Base-by-base conservation (phyloP, 1,139 yeast species). In the Yamadazyma trypodendri region DNA sequence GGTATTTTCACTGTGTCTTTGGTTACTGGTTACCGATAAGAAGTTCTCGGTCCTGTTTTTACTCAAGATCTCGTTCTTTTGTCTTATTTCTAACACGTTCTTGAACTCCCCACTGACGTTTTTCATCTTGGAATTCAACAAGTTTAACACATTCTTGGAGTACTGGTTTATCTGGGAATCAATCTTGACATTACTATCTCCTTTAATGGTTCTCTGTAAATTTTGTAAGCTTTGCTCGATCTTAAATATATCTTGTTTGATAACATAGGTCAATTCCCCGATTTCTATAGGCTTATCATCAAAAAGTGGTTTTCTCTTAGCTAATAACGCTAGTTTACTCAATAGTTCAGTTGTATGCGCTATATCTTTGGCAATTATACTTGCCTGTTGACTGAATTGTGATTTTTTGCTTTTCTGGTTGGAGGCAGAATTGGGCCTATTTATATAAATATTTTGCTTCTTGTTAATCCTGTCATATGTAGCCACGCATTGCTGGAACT, bases 261-360 rank as follows among this genome's bases (percentile, higher is more conserved):
- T 89, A 34, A 92, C 85, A 55, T 84, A 87, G 1, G 98, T 89
- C 49, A 94, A 70, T 59, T 92, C 97, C 14, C 92, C 87, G 44
- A 94, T 87, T 57, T 92, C 98, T 22, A 86, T 82, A 1, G 98
- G 97, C 50, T 85, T 82, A 60, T 94, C 98, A 56, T 90, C 96
- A 52, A 92, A 87, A 54, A 92, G 64, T n/a, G 97, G 95, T 58
- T 89, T 90, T 50, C 90, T 71, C 58, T 84, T 87, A 8, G 98
- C 97, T 46, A 92, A 62, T 32, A 78, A 52, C 1, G 98, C 96
- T 36, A 92, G 70, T 50, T 89, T 83, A 34, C 85, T 80, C 42
- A 94, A 71, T 52, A 89, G 70, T 41, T 81, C 89, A 2, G 97
- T 90, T n/a, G 94, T 88, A 42, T 81, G 83, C 13, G 89, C 84